Base-by-base conservation (phyloP, 805 yeast species). In the Lachancea thermotolerans region DNA sequence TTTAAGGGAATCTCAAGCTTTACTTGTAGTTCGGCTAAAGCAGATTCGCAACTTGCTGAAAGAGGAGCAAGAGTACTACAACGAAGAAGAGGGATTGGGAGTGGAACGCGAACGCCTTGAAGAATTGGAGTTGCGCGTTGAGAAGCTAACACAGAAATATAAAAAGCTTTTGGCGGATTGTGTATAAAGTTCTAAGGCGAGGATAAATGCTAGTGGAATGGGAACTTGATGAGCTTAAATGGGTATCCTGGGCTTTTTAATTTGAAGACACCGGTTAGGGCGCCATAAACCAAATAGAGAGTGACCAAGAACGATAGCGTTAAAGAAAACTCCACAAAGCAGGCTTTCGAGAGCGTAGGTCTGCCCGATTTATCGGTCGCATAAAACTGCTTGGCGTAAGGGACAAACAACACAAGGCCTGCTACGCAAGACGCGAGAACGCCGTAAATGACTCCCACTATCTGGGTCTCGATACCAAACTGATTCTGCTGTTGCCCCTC, bases 381-480 rank as follows among this genome's bases (percentile, higher is more conserved):
- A 39, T 56, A 59, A 37, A 47, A 52, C 12, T 41, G 30, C 30
- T 46, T 46, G 21, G 60, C 37, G 21, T 47, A 48, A 5, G 89
- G 85, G 1, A 77, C 75, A 52, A 74, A 78, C 39, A 75, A 74
- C 35, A 82, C 62, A 53, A 91, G 70, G 1, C 76, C 65, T 37
- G 89, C 72, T 15, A 82, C 66, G 37, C 78, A 57, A 44, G 84
- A 68, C 10, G 89, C 77, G 54, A 89, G 68, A 7, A 76, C 53
- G 1, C 88, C 95, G 62, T 88, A 89, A 6, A 85, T 49, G 18
- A 85, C 74, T 2, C 88, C 80, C 34, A 93, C 66, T 42, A 89
- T 75, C 68, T 93, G 97, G 8, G 97, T 88, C 70, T 93, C 99
- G 37, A 84, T 79, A 7, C 88, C 96, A 41, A 77, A 75, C 65